These are phyloP conservation scores for Drosera capensis DNA, from an alignment of 148 eudicot genomes.

Conservation along the genomic window DNA sequence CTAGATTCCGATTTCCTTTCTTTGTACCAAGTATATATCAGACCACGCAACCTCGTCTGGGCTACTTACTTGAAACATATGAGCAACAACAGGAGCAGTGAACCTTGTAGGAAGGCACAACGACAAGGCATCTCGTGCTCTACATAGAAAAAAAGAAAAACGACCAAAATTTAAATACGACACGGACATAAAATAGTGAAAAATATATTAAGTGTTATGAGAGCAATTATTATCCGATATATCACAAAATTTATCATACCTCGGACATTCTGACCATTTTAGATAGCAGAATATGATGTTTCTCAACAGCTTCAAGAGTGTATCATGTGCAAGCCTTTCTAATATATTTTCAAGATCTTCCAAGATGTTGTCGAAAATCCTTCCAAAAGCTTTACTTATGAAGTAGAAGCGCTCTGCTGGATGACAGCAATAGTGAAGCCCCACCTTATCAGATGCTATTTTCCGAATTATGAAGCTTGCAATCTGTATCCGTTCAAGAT, in stretches of 20 bases:
- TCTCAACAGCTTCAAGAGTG: neutral
- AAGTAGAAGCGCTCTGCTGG: neutral
- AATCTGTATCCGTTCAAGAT: neutral
- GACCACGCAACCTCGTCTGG: neutral
- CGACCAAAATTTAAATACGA: too few relatives aligned
- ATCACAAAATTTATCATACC: neutral
- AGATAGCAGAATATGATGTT: neutral
- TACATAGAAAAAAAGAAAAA: neutral
- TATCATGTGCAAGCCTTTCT: neutral
- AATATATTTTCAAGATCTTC: neutral
- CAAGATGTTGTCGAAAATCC: neutral
- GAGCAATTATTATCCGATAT: too few relatives aligned
- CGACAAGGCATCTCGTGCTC: neutral
- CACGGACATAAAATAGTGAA: neutral
- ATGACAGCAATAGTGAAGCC: neutral
- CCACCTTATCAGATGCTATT: neutral
- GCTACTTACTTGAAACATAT: neutral
- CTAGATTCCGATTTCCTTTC: neutral
- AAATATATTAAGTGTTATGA: neutral
- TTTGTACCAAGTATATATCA: neutral
- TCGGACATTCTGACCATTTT: neutral
- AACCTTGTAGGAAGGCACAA: neutral
- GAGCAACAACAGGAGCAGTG: neutral
- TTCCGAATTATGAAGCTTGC: neutral
- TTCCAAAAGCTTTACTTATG: neutral